Base-by-base conservation (phyloP, 1,139 yeast species). In the Yueomyces sp. region DNA sequence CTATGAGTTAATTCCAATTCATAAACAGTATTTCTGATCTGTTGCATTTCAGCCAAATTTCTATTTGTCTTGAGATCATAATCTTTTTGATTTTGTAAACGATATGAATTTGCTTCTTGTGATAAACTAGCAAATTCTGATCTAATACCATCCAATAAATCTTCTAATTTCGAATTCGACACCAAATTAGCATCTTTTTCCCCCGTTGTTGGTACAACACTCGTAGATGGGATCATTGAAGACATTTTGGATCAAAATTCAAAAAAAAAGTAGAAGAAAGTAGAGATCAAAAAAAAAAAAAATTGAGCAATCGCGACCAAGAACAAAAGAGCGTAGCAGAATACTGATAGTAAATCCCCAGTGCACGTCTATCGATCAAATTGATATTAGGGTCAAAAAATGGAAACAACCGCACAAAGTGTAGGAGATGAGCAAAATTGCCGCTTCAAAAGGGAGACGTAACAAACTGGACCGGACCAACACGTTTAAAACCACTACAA, bases 1-100 rank as follows among this genome's bases (percentile, higher is more conserved):
- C 95, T 73, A 66, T 91, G 97, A 39, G 95, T 93, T 75, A 82
- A 76, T 62, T 91, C 97, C 56, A 91, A 73, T 62, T 91, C 97
- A 59, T 81, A 87, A 41, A 91, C 95, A 19, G 95, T 85, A 59
- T 86, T 94, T 57, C 96, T 76, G 51, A 91, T 89, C 62, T 85
- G 95, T 60, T 87, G 93, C 78, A 91, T 81, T 64, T 91, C 98
- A 42, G 85, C 86, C 43, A 87, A 81, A 64, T 91, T 97, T 65
- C 87, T 96, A 60, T 78, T 81, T 60, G 86, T 80, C 62, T 89
- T 89, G 54, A 82, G 72, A 65, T 91, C 97, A 57, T 81, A 85
- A 60, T 89, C 96, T 62, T 87, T 95, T 67, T 87, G 91, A 44
- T 59, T 54, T 64, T 89, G 96, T 62, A 85, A 79, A 58, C 93